Evolutionary conservation across 257 asterid genomes (phyloP), one percentile per base, ranked within the genome.

Genomic region (Eucommia ulmoides): DNA sequence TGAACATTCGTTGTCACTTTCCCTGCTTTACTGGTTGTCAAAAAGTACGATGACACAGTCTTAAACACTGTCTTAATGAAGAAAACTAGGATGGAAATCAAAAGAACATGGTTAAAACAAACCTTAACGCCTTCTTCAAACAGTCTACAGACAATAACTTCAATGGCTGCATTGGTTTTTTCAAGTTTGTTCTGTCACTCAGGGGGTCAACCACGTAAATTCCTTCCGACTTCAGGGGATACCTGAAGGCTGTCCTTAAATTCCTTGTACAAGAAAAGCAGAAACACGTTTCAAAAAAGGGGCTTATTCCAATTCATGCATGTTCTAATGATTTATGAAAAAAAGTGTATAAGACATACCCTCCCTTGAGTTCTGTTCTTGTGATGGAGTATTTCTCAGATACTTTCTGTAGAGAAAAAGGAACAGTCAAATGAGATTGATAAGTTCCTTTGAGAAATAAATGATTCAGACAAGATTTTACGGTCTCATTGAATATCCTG

Each of bases 311-410:
- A 3, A 16, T 6, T 6, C 6, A 6, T 9, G 9, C 44, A 14
- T 3, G 45, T 24, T 7, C 35, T 8, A 19, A 51, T 14, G 21
- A 16, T 33, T 41, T 25, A 41, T 24, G 17, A 19, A 21, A 10
- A 25, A 41, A n/a, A 38, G 17, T 42, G 3, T 42, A 42, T 19
- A 24, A 14, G 19, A 71, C 94, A n/a, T 73, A 88, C 94, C 93
- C 97, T 64, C 93, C 95, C 54, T 68, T 76, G 65, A 82, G 84
- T 69, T 86, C 94, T 29, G 79, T 54, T 79, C 98, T 80, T 57
- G 75, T 63, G 45, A 79, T 68, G 9, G 84, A 67, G 60, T 85
- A 85, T 42, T 75, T 75, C 45, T 72, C 76, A 10, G 88, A 67
- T 66, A 75, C 60, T 73, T 62, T 69, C 98, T 85, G 41, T 35